Evolutionary conservation across 768 basidiomycete species (phyloP).

Genomic region (Leccinum fibrillosum): DNA sequence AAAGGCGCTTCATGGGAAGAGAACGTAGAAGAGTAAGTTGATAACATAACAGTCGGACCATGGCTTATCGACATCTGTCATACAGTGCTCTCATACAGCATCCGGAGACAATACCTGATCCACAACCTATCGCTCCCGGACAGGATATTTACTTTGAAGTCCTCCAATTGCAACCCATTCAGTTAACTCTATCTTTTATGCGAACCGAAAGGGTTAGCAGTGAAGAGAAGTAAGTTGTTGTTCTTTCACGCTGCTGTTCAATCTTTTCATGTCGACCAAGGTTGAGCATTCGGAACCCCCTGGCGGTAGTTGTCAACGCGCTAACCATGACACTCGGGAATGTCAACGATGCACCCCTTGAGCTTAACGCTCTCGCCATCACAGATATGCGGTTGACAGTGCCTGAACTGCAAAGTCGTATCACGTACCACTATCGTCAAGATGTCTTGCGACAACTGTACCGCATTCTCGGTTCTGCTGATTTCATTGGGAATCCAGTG

Average conservation of each 20-base stretch:
- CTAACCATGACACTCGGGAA: conserved; percentile 97
- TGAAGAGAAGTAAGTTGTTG: conserved; percentile 77
- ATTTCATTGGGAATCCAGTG: conserved; percentile 94
- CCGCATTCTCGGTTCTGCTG: conserved; percentile 95
- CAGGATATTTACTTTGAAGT: conserved; percentile 94
- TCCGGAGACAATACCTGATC: conserved; percentile 66
- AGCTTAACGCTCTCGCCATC: conserved; percentile 90
- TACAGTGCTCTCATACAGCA: conserved; percentile 70
- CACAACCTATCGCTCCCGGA: conserved; percentile 60
- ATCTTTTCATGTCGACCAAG: conserved; percentile 32
- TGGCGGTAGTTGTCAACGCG: conserved; percentile 91
- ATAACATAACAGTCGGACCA: background rate
- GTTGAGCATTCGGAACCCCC: conserved; percentile 79
- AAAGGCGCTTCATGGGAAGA: conserved; percentile 90
- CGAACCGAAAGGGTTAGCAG: conserved; percentile 90
- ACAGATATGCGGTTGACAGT: conserved; percentile 89
- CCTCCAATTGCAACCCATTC: conserved; percentile 91
- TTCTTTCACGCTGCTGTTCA: background rate
- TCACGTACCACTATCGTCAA: conserved; percentile 90
- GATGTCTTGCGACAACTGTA: conserved; percentile 93
- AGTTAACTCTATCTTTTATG: conserved; percentile 93
- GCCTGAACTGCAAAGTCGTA: conserved; percentile 80
- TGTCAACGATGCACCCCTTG: conserved; percentile 91
- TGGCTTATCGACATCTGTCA: conserved; percentile 6
- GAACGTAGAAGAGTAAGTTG: conserved; percentile 65